These are phyloP conservation scores for Capniomyces stellatus DNA, from an alignment of 371 early-diverging fungal genomes.

Conservation along the genomic window DNA sequence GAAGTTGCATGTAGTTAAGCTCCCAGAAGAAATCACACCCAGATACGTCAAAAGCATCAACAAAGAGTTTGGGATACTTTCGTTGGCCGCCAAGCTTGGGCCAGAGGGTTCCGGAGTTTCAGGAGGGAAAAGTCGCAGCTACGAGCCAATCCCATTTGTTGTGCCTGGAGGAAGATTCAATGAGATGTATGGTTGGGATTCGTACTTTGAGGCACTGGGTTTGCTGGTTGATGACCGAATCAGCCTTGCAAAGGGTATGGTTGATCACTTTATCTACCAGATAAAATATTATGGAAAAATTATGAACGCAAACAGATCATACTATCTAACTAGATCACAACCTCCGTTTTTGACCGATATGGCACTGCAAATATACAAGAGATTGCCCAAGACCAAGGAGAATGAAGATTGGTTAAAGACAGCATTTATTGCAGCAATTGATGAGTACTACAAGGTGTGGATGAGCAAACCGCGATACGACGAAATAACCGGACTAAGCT, in stretches of 20 bases:
- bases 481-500: slow-evolving; percentile 50
- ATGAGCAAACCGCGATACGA: slow-evolving; percentile 63
- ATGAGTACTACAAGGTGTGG: slow-evolving; percentile 89
- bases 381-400: slow-evolving; percentile 25
- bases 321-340: slow-evolving; percentile 90
- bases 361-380: slow-evolving; percentile 62
- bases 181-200: slow-evolving; percentile 98
- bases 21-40: slow-evolving; percentile 76
- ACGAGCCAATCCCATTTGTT: slow-evolving; percentile 75
- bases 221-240: slow-evolving; percentile 63
- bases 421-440: slow-evolving; percentile 57
- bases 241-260: slow-evolving; percentile 80
- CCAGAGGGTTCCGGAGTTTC: background rate
- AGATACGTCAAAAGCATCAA: slow-evolving; percentile 83
- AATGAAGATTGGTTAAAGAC: slow-evolving; percentile 62
- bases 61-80: slow-evolving; percentile 68
- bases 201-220: slow-evolving; percentile 85
- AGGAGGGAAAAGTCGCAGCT: slow-evolving; percentile 3
- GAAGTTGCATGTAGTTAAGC: slow-evolving; percentile 52
- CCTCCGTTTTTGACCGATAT: slow-evolving; percentile 96
- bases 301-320: slow-evolving; percentile 90
- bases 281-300: slow-evolving; percentile 95
- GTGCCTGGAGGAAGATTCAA: slow-evolving; percentile 97
- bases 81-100: slow-evolving; percentile 49
- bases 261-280: slow-evolving; percentile 88